Evolutionary conservation across 1,284 basidiomycete genomes (phyloP).

Genomic region (Boletus semigastroideus): DNA sequence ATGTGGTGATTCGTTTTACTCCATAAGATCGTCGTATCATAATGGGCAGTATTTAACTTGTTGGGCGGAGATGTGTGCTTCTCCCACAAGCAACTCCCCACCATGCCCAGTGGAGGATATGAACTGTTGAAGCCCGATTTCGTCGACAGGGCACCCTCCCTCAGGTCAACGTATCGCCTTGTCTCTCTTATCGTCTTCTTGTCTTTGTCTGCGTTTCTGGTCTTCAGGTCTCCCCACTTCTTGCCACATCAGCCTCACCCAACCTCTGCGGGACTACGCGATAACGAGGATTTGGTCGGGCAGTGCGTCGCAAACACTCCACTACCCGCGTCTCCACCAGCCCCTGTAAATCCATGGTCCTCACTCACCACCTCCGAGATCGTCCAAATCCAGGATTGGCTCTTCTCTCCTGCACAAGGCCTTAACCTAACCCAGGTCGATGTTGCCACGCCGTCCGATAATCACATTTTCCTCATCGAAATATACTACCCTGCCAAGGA

Average conservation of each 20-base stretch:
- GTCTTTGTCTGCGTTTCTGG: constrained; percentile 9
- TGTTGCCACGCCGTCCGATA: constrained; percentile 40
- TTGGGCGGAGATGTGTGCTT: too few relatives aligned
- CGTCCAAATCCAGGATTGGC: constrained; percentile 45
- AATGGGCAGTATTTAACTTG: too few relatives aligned
- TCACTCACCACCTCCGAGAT: constrained; percentile 47
- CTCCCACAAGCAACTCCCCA: background rate
- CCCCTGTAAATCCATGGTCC: constrained; percentile 47
- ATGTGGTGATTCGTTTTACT: too few relatives aligned
- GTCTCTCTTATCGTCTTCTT: constrained; percentile 14
- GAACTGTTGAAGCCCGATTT: constrained; percentile 14
- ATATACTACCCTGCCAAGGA: constrained; percentile 48
- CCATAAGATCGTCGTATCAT: too few relatives aligned
- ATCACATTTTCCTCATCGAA: constrained; percentile 51
- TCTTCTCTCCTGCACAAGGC: constrained; percentile 39
- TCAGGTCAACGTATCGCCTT: constrained; percentile 13
- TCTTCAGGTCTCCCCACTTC: constrained; percentile 6
- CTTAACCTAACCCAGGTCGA: constrained; percentile 49
- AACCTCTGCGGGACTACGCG: background rate
- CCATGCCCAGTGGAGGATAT: constrained; percentile 23
- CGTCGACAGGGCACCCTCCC: background rate
- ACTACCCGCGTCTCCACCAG: constrained; percentile 40
- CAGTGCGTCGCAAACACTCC: constrained; percentile 37
- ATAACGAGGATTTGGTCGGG: constrained; percentile 15
- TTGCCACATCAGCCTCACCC: background rate